Conservation (phyloP, 2,329 filamentous ascomycete species). For the Aspergillus phoenicis region DNA sequence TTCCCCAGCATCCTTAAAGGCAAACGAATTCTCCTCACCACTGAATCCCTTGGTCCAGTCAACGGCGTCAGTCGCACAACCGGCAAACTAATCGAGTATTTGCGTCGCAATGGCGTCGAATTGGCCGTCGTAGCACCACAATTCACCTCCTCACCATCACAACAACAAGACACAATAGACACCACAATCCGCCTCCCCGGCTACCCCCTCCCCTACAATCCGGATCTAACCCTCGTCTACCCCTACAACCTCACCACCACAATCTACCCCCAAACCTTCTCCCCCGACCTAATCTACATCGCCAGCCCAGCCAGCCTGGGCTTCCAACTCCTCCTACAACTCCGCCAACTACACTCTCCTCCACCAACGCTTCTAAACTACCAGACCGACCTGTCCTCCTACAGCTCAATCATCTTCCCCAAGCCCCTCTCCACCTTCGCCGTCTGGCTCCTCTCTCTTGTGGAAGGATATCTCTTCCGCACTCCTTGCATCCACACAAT, state of each 20-base stretch:
- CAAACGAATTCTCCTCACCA: conserved; percentile 67
- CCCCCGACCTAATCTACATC: conserved; percentile 69
- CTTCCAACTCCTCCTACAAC: conserved; percentile 71
- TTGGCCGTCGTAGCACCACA: conserved; percentile 69
- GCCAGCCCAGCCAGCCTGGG: conserved; percentile 70
- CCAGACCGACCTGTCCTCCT: conserved; percentile 70
- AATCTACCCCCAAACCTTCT: conserved; percentile 63
- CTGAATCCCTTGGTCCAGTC: conserved; percentile 71
- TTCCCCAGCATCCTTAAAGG: conserved; percentile 56
- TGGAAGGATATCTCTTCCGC: conserved; percentile 68
- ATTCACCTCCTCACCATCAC: conserved; percentile 31
- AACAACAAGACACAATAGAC: conserved; percentile 5
- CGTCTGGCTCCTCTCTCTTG: conserved; percentile 62
- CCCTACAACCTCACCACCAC: conserved; percentile 64
- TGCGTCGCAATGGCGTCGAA: conserved; percentile 64
- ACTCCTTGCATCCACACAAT: conserved; percentile 65
- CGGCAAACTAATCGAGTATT: conserved; percentile 67
- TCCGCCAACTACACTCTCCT: conserved; percentile 60
- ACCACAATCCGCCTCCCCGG: conserved; percentile 59
- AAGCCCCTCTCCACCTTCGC: conserved; percentile 62
- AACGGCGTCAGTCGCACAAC: conserved; percentile 75
- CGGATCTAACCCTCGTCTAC: conserved; percentile 69
- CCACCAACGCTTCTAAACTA: conserved; percentile 69
- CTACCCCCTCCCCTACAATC: conserved; percentile 70
- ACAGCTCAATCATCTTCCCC: conserved; percentile 70